Base-by-base conservation (phyloP, 2,329 filamentous ascomycete genomes). In the Catunica adiposa region DNA sequence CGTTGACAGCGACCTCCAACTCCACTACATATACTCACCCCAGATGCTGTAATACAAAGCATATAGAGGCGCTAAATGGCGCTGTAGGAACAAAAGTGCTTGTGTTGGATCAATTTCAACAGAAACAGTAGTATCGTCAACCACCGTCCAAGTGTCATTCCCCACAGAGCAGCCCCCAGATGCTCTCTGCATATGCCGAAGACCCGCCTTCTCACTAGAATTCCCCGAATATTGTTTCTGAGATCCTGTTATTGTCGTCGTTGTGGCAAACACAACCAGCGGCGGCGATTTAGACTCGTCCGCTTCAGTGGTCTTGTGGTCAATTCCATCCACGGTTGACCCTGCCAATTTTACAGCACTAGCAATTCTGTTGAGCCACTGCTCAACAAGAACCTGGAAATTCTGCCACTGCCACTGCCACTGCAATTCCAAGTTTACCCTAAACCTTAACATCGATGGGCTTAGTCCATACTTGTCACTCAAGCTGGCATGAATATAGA, bases 371-470 rank as follows among this genome's bases (percentile, higher is more conserved):
- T 54, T 53, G 46, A 57, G 56, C 51, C 51, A 57, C 4, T 51
- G 51, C 51, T 40, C 52, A 46, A 48, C 52, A 54, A 57, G 52
- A 54, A 57, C 25, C 52, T 54, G 56, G 22, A 57, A 53, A 29
- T 51, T 54, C 34, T 57, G 42, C 51, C 56, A 57, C 26, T 48
- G 42, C 51, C 56, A 57, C 26, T 48, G 51, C 55, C 55, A 57
- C 44, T 51, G 56, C 7, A 57, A 34, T 47, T 57, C 52, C 25
- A 47, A n/a, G 23, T 46, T 51, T 20, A 57, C 40, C n/a, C 26
- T 54, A n/a, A 40, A 22, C 22, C 50, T 51, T 8, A 57, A 51
- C 23, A 55, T 44, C 31, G 53, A 26, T 31, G 44, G n/a, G n/a
- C n/a, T n/a, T n/a, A n/a, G 42, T 22, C 53, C 53, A 4, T 20